Conservation (phyloP, 805 yeast genomes). For the Candida manassasensis region DNA sequence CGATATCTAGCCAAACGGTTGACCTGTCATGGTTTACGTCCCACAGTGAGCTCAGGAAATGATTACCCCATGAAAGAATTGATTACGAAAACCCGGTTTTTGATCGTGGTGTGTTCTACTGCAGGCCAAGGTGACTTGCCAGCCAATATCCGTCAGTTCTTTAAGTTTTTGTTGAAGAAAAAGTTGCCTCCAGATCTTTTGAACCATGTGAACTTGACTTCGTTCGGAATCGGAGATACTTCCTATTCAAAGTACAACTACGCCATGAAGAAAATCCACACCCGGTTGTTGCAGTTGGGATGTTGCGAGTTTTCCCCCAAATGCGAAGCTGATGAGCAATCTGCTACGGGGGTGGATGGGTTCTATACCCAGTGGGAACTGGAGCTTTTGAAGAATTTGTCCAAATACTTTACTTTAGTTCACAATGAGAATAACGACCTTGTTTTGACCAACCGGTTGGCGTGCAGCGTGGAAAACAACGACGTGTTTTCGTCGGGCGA, state of each 20-base stretch:
- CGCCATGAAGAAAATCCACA: conserved; percentile 81
- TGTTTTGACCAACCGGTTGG: conserved; percentile 23
- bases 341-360: conserved; percentile 74
- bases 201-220: conserved; percentile 56
- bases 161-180: conserved; percentile 68
- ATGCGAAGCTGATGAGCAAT: conserved; percentile 86
- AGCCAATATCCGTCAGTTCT: conserved; percentile 63
- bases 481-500: conserved; percentile 13
- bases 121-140: conserved; percentile 97
- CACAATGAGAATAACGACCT: conserved; percentile 23
- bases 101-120: conserved; percentile 72
- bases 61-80: conserved; percentile 55
- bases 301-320: conserved; percentile 66
- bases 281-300: conserved; percentile 76
- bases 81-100: conserved; percentile 40
- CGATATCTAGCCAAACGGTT: conserved; percentile 52
- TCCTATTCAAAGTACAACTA: conserved; percentile 84
- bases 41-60: conserved; percentile 51
- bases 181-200: conserved; percentile 58
- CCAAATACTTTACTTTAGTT: conserved; percentile 14
- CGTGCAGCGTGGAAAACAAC: conserved; percentile 3
- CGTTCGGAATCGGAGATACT: conserved; percentile 92
- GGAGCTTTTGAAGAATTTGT: conserved; percentile 32
- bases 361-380: conserved; percentile 73
- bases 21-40: conserved; percentile 47